A percentile compares a stretch with the other conserved stretches of the same genome.
Conservation (phyloP, 2,329 filamentous ascomycete species). For the Stagonosporopsis tanaceti region DNA sequence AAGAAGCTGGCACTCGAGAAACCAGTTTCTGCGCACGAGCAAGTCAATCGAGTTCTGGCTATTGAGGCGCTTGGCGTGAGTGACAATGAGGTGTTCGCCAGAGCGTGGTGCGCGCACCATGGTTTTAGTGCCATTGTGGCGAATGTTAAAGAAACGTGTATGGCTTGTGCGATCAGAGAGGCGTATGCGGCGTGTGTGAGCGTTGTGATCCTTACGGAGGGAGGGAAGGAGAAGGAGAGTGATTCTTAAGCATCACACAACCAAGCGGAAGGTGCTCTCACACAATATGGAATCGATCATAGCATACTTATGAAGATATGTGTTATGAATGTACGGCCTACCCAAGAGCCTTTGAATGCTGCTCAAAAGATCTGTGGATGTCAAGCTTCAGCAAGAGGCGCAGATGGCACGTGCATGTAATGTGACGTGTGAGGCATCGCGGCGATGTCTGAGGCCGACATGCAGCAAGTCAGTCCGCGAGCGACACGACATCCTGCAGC, state of each 20-base stretch:
- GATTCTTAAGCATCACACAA: constrained; percentile 40
- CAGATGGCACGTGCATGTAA: constrained; percentile 21
- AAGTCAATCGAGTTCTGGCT: constrained; percentile 70
- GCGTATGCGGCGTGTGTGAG: constrained; percentile 77
- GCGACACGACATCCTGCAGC: constrained; percentile 16
- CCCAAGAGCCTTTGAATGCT: not conserved
- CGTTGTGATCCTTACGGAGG: constrained; percentile 70
- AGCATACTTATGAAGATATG: constrained; percentile 33
- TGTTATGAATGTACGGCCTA: constrained; percentile 39
- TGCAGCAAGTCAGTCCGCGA: constrained; percentile 6
- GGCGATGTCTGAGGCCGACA: constrained; percentile 4
- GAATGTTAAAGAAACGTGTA: constrained; percentile 73
- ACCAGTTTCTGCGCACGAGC: constrained; percentile 34
- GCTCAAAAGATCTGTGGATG: not conserved
- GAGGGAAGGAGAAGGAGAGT: constrained; percentile 55
- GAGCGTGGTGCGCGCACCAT: constrained; percentile 81
- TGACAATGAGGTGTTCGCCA: constrained; percentile 78
- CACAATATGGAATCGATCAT: constrained; percentile 7
- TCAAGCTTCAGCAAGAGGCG: not conserved
- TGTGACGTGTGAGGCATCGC: constrained; percentile 23
- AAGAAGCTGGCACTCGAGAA: constrained; percentile 38
- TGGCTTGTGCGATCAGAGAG: constrained; percentile 77
- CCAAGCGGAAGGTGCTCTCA: not conserved
- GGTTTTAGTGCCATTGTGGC: constrained; percentile 75
- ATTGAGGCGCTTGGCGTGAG: constrained; percentile 76